A percentile compares a stretch with the other conserved stretches of the same genome.
Conservation (phyloP, 2,329 filamentous ascomycete genomes). For the Arthrobotrys pseudoclavata region DNA sequence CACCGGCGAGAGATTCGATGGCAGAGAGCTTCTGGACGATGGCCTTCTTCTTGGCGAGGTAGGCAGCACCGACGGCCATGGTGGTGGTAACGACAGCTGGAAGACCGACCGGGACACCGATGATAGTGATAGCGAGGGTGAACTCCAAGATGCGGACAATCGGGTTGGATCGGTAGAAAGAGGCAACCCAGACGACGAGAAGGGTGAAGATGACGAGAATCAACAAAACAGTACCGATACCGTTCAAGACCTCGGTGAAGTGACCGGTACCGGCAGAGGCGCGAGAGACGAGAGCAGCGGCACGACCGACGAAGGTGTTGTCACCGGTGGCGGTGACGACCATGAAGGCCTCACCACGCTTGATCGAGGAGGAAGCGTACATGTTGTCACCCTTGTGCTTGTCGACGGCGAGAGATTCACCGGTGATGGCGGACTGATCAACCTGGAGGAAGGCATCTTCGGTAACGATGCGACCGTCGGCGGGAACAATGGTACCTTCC, state of each 20-base stretch:
- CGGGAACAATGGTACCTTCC: slow-evolving; percentile 91
- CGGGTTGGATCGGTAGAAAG: slow-evolving; percentile 86
- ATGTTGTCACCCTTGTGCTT: slow-evolving; percentile 85
- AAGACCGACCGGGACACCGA: slow-evolving; percentile 92
- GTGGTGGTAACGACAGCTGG: slow-evolving; percentile 93
- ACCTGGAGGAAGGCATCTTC: slow-evolving; percentile 88
- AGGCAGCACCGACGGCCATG: slow-evolving; percentile 92
- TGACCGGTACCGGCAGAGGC: slow-evolving; percentile 82
- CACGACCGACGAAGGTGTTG: slow-evolving; percentile 89
- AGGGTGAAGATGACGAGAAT: slow-evolving; percentile 84
- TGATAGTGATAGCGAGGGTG: slow-evolving; percentile 89
- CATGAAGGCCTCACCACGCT: slow-evolving; percentile 88
- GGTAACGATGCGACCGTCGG: slow-evolving; percentile 87
- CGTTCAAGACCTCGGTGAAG: slow-evolving; percentile 91
- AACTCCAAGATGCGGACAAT: slow-evolving; percentile 85
- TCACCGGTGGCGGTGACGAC: slow-evolving; percentile 88
- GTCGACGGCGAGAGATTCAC: slow-evolving; percentile 91
- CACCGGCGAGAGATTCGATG: slow-evolving; percentile 91
- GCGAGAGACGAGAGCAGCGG: slow-evolving; percentile 85
- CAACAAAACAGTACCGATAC: slow-evolving; percentile 84
- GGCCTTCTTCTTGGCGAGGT: slow-evolving; percentile 91
- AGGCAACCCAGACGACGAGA: slow-evolving; percentile 85
- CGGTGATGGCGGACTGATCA: slow-evolving; percentile 91
- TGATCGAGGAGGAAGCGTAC: slow-evolving; percentile 88
- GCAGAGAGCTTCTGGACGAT: slow-evolving; percentile 94